Percentiles rank a stretch among this genome's conserved stretches.
These are phyloP conservation scores for Trametes cinnabarina DNA, from an alignment of 768 basidiomycete genomes.

Conservation along the genomic window DNA sequence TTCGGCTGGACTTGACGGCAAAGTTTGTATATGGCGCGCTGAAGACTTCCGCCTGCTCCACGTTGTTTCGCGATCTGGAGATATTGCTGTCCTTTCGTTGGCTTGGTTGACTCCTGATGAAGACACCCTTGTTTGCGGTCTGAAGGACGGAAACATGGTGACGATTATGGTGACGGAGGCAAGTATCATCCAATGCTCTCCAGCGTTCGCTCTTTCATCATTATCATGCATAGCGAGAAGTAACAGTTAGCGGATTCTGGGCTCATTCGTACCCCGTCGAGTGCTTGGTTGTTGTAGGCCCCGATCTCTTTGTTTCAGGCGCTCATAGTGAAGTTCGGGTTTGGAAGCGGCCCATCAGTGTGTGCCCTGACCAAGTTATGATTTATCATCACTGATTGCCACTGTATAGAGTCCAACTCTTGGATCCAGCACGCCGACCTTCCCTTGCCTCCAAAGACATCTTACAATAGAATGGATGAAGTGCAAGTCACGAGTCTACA, in stretches of 20 bases:
- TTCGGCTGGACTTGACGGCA: background rate
- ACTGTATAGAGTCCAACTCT: background rate
- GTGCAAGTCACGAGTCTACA: constrained; percentile 1
- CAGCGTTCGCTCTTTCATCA: background rate
- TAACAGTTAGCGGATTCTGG: background rate
- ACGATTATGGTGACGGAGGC: background rate
- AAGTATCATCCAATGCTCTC: too few species aligned
- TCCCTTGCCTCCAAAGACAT: background rate
- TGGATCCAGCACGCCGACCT: background rate
- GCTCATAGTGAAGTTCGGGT: background rate
- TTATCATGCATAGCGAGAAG: background rate
- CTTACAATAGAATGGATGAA: background rate
- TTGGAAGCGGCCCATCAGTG: background rate
- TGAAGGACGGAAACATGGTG: constrained; percentile 7
- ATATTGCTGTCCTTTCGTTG: background rate
- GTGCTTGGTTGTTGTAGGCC: background rate
- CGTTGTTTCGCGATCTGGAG: background rate
- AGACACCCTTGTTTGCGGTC: background rate
- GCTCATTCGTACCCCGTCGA: constrained; percentile 3
- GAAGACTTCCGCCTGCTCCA: background rate
- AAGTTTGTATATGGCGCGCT: constrained; percentile 2
- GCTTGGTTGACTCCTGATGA: background rate
- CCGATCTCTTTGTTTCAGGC: background rate
- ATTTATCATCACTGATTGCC: background rate
- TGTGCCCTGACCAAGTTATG: too few species aligned